Evolutionary conservation across 148 eudicot species (phyloP), one percentile per base, ranked within the genome.

Genomic region (Vaccinium vitisidaea): DNA sequence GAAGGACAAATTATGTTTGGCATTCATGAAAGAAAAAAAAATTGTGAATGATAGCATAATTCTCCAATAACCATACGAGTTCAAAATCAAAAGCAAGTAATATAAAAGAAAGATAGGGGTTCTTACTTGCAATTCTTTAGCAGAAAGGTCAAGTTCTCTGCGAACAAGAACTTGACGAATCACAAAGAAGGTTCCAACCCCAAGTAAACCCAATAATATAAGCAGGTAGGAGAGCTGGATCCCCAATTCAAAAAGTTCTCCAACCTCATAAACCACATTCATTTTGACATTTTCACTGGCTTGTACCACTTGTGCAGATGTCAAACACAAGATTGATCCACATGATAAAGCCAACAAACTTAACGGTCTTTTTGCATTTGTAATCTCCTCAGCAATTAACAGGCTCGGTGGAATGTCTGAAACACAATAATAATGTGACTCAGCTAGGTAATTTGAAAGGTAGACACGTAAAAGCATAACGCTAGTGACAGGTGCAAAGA

Each of bases 101-200:
- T 46, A 23, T 10, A 50, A 13, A 21, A 18, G 79, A 76, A 48
- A 53, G 21, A 48, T 73, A 23, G 16, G 18, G 30, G 73, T 54
- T 23, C 87, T 86, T 88, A 96, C 98, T 94, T 96, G 98, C 85
- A 96, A 74, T 85, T 96, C 98, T 91, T 96, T 94, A 1, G 98
- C 98, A 86, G 98, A 96, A 87, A 96, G 98, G 84, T 96, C 98
- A 77, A 96, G 98, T 85, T 96, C 98, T 88, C 98, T 90, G 1
- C 98, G 96, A 48, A 95, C 94, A 84, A 95, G 95, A 75, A 96
- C 98, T 89, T 96, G 98, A 32, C 98, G 98, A 79, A 96, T 89
- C 56, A 96, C 98, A 79, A 90, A 96, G 91, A 93, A 96, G 58
- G 92, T 90, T 80, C 98, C 98, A 83, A 73, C 94, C 71, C 98